Conservation (phyloP, 352 stramenopile species). For the Phytophthora sansomeana region DNA sequence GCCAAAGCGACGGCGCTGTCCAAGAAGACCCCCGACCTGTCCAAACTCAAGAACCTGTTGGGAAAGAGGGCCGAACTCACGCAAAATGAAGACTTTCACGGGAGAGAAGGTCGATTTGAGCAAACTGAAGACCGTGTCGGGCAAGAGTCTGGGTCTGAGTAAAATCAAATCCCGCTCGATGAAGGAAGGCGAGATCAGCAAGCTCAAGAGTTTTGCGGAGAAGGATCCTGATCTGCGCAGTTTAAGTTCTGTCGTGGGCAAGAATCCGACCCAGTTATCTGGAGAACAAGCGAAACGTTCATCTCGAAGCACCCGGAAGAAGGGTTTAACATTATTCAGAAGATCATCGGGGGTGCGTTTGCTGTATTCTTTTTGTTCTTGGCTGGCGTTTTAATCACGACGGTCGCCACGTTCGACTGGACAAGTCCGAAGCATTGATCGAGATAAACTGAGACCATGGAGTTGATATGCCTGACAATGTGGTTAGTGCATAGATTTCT, state of each 20-base stretch:
- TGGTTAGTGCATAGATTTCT: too few relatives aligned
- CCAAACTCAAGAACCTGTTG: not conserved
- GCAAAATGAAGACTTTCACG: not conserved
- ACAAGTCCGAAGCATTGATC: not conserved
- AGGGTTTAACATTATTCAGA: not conserved
- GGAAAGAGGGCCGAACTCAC: not conserved
- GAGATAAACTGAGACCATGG: too few relatives aligned
- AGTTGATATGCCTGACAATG: too few relatives aligned
- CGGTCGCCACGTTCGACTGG: not conserved
- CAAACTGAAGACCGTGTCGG: not conserved
- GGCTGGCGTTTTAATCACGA: not conserved
- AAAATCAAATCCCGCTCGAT: not conserved
- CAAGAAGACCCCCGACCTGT: not conserved
- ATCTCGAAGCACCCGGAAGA: not conserved
- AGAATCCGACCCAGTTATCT: constrained; percentile 2
- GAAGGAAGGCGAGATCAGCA: not conserved
- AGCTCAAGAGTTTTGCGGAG: not conserved
- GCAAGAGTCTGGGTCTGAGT: not conserved
- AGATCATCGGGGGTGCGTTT: not conserved
- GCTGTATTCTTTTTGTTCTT: not conserved
- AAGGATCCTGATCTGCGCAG: not conserved
- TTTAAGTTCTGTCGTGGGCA: not conserved
- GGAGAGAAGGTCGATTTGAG: not conserved
- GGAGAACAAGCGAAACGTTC: constrained; percentile 1
- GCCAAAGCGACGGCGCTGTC: not conserved